Evolutionary conservation across 305 asterid species (phyloP).

Genomic region (Petunia hybrid): DNA sequence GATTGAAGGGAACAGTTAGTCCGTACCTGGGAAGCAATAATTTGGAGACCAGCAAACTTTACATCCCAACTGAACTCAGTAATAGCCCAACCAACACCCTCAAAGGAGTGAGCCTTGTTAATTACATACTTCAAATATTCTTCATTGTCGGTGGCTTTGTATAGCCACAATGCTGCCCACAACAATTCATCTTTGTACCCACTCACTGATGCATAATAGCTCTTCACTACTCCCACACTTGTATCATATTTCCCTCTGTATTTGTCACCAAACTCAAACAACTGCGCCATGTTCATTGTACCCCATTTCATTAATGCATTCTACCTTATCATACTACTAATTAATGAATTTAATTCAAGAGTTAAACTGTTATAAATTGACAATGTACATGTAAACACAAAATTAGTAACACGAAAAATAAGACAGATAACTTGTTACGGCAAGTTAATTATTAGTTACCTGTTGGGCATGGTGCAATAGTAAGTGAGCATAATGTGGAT

Average conservation of each 20-base stretch:
- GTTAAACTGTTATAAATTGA: no score
- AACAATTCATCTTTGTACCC: slow-evolving; percentile 53
- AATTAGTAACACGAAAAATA: no score
- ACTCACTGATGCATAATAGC: slow-evolving; percentile 44
- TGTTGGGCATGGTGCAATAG: slow-evolving; percentile 47
- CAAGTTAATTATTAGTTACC: not conserved
- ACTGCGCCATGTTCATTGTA: slow-evolving; percentile 35
- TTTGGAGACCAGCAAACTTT: slow-evolving; percentile 47
- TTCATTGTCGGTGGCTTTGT: slow-evolving; percentile 44
- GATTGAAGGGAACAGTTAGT: not conserved
- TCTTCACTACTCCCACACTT: slow-evolving; percentile 52
- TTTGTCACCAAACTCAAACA: slow-evolving; percentile 70
- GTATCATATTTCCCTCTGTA: slow-evolving; percentile 66
- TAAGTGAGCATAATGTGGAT: slow-evolving; percentile 52
- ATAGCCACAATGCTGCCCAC: slow-evolving; percentile 52
- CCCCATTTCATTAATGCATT: not conserved
- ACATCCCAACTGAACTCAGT: slow-evolving; percentile 54
- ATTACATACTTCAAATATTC: slow-evolving; percentile 39
- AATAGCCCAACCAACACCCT: slow-evolving; percentile 47
- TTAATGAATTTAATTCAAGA: not conserved
- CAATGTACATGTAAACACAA: no score
- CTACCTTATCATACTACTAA: not conserved
- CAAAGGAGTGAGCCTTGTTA: slow-evolving; percentile 38
- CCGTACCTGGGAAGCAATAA: slow-evolving; percentile 47
- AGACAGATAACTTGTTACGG: no score